Percentiles rank a stretch among this genome's conserved stretches.
phyloP scores from a whole-genome alignment of 2,329 filamentous ascomycete genomes.

The Neocucurbitaria cava region DNA sequence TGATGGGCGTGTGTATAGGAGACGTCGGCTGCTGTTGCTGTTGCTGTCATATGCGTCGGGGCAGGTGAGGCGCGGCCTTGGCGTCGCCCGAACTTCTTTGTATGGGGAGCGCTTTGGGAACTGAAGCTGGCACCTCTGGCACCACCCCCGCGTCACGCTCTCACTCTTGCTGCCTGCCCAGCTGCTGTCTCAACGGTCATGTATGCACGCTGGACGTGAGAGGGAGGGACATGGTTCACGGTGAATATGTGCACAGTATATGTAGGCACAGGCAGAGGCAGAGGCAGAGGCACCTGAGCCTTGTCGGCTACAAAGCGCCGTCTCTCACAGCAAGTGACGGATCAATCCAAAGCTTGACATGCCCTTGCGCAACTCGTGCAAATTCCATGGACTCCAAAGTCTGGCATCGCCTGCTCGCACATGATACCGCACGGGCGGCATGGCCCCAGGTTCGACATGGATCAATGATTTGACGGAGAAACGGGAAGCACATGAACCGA shows the following conservation, averaged over 20 bases:
- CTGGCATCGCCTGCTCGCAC: neutral
- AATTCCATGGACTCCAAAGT: neutral
- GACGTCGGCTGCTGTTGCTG: no score
- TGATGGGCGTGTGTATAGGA: conserved; percentile 35
- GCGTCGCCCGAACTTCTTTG: conserved; percentile 20
- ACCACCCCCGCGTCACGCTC: neutral
- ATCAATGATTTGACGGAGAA: neutral
- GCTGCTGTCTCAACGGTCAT: neutral
- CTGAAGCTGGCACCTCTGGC: no score
- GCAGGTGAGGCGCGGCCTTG: conserved; percentile 24
- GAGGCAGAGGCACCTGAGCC: conserved; percentile 1
- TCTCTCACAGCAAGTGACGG: neutral
- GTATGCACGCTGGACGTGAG: neutral
- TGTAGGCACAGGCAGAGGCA: neutral
- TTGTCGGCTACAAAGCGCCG: neutral
- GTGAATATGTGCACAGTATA: neutral
- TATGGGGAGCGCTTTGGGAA: conserved; percentile 4
- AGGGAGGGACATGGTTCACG: neutral
- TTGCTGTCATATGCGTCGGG: conserved; percentile 18
- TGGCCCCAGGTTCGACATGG: neutral
- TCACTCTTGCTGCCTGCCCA: neutral
- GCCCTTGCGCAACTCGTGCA: neutral
- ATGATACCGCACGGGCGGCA: neutral
- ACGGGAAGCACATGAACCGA: neutral
- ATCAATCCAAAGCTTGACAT: neutral